Evolutionary conservation across 176 grass and related monocot genomes (phyloP).

Genomic region (Carex pumila): DNA sequence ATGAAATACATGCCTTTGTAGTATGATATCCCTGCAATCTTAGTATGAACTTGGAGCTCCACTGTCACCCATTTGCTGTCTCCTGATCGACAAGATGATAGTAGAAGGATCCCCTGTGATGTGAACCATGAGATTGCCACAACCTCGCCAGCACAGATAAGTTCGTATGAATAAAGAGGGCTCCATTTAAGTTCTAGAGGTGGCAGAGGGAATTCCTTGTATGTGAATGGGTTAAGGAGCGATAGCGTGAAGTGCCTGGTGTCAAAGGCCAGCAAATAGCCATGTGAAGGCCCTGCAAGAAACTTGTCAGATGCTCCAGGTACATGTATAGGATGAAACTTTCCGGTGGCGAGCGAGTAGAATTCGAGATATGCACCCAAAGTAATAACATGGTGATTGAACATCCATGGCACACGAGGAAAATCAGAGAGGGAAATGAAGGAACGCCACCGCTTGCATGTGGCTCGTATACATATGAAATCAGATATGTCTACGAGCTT

Average conservation of each 20-base stretch:
- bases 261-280: neutral
- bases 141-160: neutral
- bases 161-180: neutral
- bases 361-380: neutral
- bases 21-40: neutral
- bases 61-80: neutral
- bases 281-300: neutral
- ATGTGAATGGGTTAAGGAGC: slow-evolving; percentile 4
- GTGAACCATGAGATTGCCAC: slow-evolving; percentile 5
- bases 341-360: neutral
- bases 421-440: neutral
- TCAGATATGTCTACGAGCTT: neutral
- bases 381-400: neutral
- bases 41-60: neutral
- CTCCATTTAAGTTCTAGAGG: neutral
- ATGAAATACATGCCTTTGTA: slow-evolving; percentile 10
- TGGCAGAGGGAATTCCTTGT: neutral
- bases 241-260: neutral
- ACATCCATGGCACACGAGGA: neutral
- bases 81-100: neutral
- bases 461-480: neutral
- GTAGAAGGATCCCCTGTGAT: neutral
- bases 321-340: neutral
- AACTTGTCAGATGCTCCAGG: neutral
- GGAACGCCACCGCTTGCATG: slow-evolving; percentile 1